phyloP scores from a whole-genome alignment of 306 rosid genomes.

The Fagus sylvatica region DNA sequence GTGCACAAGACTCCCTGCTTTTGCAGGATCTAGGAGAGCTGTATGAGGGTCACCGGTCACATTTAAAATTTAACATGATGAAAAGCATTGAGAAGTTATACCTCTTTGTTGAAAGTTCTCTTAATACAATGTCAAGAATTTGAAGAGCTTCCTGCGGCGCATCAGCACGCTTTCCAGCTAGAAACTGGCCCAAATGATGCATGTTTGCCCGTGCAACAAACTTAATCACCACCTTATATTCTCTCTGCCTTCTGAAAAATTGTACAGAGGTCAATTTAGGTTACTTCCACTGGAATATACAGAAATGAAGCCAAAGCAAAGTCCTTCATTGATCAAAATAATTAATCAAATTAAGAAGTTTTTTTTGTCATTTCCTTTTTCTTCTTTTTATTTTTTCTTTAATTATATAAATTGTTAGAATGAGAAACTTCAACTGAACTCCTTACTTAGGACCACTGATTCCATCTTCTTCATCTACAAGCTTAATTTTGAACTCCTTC shows the following conservation, averaged over 20 bases:
- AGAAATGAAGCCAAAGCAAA: neutral
- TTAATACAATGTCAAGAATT: slow-evolving; percentile 82
- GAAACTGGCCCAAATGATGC: slow-evolving; percentile 93
- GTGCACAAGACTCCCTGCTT: no score
- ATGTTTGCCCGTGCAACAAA: slow-evolving; percentile 91
- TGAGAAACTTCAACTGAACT: neutral
- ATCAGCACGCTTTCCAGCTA: slow-evolving; percentile 88
- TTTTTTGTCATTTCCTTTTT: neutral
- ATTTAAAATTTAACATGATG: slow-evolving; percentile 4
- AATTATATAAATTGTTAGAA: neutral
- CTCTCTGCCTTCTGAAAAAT: slow-evolving; percentile 68
- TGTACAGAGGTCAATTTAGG: slow-evolving; percentile 12
- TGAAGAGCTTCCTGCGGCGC: slow-evolving; percentile 94
- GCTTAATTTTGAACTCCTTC: slow-evolving; percentile 84
- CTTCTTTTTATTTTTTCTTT: neutral
- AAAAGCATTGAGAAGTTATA: slow-evolving; percentile 18
- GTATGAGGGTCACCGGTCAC: neutral
- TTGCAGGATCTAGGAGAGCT: neutral
- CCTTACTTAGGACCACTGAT: slow-evolving; percentile 75
- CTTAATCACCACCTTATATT: slow-evolving; percentile 77
- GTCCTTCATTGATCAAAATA: neutral
- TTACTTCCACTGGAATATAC: slow-evolving; percentile 6
- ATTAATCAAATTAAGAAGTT: neutral
- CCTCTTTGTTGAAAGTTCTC: slow-evolving; percentile 86
- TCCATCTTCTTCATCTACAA: slow-evolving; percentile 72